phyloP scores from a whole-genome alignment of 257 asterid species.

The Coffea canephora region DNA sequence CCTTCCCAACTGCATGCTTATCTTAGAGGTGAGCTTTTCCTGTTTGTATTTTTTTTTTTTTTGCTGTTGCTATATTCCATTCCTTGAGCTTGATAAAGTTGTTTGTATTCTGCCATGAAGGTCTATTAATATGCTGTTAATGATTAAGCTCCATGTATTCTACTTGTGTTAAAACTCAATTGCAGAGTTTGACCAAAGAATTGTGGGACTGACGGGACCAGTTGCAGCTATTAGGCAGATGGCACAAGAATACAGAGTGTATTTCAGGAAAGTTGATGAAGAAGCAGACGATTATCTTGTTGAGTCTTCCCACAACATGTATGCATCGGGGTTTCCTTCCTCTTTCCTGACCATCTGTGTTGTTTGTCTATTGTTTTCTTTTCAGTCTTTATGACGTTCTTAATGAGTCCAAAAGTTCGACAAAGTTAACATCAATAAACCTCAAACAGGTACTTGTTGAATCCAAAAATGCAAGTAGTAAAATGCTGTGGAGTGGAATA shows the following conservation, averaged over 20 bases:
- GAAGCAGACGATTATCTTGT: conserved; percentile 89
- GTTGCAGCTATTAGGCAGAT: conserved; percentile 76
- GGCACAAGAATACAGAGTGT: conserved; percentile 92
- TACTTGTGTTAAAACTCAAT: conserved; percentile 14
- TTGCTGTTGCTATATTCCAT: neutral
- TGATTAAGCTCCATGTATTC: conserved; percentile 4
- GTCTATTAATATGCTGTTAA: neutral
- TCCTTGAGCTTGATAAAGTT: neutral
- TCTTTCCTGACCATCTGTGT: neutral
- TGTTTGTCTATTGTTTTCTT: neutral
- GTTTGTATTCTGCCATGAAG: neutral
- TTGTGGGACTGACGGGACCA: conserved; percentile 87
- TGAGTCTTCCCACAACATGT: conserved; percentile 89
- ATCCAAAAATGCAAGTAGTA: conserved; percentile 76
- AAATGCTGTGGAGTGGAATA: conserved; percentile 85
- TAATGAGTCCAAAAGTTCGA: neutral
- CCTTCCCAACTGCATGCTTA: conserved; percentile 86
- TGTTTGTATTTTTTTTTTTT: neutral
- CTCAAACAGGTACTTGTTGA: conserved; percentile 71
- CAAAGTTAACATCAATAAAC: neutral
- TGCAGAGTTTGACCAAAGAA: conserved; percentile 75
- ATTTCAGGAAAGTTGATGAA: conserved; percentile 73
- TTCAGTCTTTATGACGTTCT: neutral
- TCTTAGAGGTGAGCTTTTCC: conserved; percentile 55
- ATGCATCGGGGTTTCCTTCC: conserved; percentile 20